These are phyloP conservation scores for Bidens hawaiensis DNA, from an alignment of 140 eudicot genomes.

Conservation along the genomic window DNA sequence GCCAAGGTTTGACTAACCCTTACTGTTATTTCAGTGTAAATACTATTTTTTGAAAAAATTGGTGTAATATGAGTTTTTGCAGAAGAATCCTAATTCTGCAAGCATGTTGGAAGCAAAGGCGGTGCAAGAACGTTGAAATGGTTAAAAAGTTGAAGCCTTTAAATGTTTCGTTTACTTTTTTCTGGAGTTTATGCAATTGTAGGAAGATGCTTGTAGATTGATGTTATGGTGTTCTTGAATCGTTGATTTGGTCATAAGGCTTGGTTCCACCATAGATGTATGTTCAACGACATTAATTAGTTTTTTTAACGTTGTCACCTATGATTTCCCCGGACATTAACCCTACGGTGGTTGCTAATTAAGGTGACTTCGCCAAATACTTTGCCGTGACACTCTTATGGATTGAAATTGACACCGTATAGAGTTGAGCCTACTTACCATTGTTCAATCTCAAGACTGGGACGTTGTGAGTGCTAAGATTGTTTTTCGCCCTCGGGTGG, in stretches of 20 bases:
- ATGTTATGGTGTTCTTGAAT: conserved; percentile 2
- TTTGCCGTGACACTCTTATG: too few species aligned
- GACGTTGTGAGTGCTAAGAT: too few species aligned
- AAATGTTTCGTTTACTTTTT: not conserved
- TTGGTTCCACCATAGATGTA: not conserved
- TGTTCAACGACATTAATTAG: not conserved
- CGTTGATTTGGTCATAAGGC: not conserved
- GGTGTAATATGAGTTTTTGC: not conserved
- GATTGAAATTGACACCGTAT: too few species aligned
- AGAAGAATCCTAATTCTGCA: conserved; percentile 19
- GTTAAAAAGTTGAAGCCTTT: conserved; percentile 7
- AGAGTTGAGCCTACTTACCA: too few species aligned
- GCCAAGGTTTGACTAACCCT: conserved; percentile 37
- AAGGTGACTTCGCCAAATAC: too few species aligned
- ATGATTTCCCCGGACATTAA: too few species aligned
- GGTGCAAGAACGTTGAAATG: conserved; percentile 13
- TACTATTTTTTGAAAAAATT: not conserved
- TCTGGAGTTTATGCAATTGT: not conserved
- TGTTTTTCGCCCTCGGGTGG: too few species aligned
- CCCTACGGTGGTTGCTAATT: too few species aligned
- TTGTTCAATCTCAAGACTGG: too few species aligned
- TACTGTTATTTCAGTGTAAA: too few species aligned
- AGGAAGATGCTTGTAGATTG: not conserved
- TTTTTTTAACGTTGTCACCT: too few species aligned
- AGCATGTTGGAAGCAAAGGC: conserved; percentile 15